Percentiles rank a stretch among this genome's conserved stretches.
phyloP scores from a whole-genome alignment of 257 asterid species.

The Petrea volubilis region DNA sequence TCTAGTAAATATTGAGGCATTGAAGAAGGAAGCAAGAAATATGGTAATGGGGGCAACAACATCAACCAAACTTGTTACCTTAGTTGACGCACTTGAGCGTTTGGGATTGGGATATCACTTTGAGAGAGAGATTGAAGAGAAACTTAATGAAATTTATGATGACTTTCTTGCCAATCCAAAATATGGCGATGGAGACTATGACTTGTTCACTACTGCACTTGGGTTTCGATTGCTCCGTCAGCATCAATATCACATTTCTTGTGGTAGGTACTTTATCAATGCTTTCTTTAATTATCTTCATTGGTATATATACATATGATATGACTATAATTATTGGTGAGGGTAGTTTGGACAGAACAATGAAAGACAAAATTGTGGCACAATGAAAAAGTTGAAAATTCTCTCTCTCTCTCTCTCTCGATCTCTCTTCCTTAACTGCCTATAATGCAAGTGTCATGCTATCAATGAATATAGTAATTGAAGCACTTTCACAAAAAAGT shows the following conservation, averaged over 20 bases:
- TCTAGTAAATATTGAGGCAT: constrained; percentile 3
- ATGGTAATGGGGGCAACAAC: constrained; percentile 1
- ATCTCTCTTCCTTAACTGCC: no score
- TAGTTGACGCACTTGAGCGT: constrained; percentile 28
- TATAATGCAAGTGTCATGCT: no score
- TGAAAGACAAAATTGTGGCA: no score
- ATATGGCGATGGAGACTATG: background rate
- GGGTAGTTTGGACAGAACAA: no score
- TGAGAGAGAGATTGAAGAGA: constrained; percentile 14
- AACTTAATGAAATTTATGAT: background rate
- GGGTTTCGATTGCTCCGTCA: constrained; percentile 32
- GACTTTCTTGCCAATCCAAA: background rate
- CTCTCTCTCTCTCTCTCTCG: no score
- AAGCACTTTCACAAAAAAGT: no score
- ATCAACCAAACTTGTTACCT: background rate
- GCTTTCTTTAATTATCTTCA: background rate
- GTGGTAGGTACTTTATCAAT: background rate
- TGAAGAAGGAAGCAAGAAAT: constrained; percentile 20
- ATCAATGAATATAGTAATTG: no score
- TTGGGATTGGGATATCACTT: constrained; percentile 37
- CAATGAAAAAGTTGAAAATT: no score
- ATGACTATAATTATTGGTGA: no score
- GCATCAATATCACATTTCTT: constrained; percentile 17
- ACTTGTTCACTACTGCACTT: constrained; percentile 21
- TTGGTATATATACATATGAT: background rate